Evolutionary conservation across 768 basidiomycete species (phyloP).

Genomic region (Termitomyces sp.): DNA sequence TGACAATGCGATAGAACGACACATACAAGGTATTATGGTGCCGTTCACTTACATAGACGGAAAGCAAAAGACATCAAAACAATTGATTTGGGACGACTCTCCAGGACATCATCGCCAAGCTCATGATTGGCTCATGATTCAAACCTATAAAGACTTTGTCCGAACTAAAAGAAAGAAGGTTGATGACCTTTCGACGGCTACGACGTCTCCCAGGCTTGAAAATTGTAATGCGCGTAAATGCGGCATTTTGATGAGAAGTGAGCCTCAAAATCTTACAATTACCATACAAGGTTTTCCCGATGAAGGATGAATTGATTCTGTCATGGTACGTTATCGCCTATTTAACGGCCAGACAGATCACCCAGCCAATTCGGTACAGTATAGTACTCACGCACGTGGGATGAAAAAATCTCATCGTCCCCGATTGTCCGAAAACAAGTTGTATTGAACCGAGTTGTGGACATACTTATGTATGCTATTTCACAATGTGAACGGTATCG

Average conservation of each 20-base stretch:
- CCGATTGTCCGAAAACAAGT: not conserved
- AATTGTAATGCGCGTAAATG: no score
- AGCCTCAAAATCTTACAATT: no score
- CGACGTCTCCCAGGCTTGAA: no score
- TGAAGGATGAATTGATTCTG: no score
- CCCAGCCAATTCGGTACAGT: no score
- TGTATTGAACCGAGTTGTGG: not conserved
- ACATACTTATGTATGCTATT: no score
- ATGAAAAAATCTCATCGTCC: not conserved
- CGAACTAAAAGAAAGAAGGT: not conserved
- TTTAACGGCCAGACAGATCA: no score
- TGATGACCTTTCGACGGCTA: not conserved
- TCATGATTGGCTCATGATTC: not conserved
- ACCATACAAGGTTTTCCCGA: no score
- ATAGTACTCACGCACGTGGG: not conserved
- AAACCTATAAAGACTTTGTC: not conserved
- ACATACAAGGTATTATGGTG: no score
- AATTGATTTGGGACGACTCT: not conserved
- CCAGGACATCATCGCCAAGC: not conserved
- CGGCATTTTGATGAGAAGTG: no score
- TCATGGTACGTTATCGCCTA: no score
- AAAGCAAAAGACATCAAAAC: not conserved
- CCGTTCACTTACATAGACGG: no score
- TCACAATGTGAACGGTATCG: not conserved
- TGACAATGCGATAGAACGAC: not conserved